Percentiles rank a stretch among this genome's conserved stretches.
Evolutionary conservation across 148 eudicot genomes (phyloP).

Genomic region (Pouteria glomerata): DNA sequence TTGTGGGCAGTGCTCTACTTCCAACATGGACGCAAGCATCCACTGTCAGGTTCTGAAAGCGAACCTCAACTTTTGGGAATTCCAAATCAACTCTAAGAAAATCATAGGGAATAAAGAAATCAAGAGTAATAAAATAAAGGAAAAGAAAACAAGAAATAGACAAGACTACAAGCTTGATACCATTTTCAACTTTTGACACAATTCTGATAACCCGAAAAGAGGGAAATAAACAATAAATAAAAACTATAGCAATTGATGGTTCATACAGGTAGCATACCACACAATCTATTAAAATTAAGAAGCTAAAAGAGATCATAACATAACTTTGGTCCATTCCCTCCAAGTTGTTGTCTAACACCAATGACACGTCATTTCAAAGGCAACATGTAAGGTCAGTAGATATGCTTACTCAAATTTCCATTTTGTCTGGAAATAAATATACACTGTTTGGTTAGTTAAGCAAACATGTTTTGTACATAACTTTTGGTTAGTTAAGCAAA

Average conservation of each 20-base stretch:
- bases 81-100: constrained; percentile 73
- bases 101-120: not conserved
- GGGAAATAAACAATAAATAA: not conserved
- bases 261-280: not conserved
- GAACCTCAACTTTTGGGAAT: constrained; percentile 80
- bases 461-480: not conserved
- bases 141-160: not conserved
- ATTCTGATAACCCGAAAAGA: not conserved
- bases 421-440: not conserved
- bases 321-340: not conserved
- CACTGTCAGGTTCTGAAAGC: constrained; percentile 69
- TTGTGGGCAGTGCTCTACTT: constrained; percentile 85
- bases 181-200: not conserved
- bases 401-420: not conserved
- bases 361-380: not conserved
- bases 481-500: too few relatives aligned
- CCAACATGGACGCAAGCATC: constrained; percentile 85
- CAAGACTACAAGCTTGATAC: not conserved
- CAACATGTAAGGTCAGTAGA: not conserved
- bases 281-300: not conserved
- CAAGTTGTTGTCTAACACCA: not conserved
- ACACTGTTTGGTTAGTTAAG: not conserved
- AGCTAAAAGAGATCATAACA: not conserved
- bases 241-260: not conserved
- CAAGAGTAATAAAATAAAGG: not conserved